A percentile compares a stretch with the other conserved stretches of the same genome.
These are phyloP conservation scores for Vigna trinervia DNA, from an alignment of 306 rosid species.

Conservation along the genomic window DNA sequence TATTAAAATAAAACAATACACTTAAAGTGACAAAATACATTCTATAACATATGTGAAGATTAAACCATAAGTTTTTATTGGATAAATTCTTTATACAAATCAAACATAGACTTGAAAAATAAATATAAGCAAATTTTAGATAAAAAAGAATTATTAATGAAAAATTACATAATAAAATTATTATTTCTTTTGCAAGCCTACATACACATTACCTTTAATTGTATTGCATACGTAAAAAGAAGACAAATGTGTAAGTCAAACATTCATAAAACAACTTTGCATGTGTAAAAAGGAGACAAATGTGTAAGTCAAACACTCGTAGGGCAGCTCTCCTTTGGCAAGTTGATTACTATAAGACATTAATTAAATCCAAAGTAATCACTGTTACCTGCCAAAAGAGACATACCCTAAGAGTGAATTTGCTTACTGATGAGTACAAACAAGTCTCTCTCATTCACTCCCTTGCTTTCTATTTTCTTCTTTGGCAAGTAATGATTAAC, in stretches of 20 bases:
- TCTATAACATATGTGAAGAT: too few relatives aligned
- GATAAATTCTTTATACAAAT: background rate
- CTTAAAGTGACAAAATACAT: too few relatives aligned
- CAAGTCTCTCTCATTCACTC: slow-evolving; percentile 16
- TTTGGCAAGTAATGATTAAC: slow-evolving; percentile 10
- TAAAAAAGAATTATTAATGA: too few relatives aligned
- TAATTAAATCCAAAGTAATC: background rate
- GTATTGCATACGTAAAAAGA: background rate
- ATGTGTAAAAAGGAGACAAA: background rate
- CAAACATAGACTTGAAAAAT: background rate
- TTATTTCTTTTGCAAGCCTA: background rate
- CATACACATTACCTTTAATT: slow-evolving; percentile 4
- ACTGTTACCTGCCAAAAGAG: slow-evolving; percentile 41
- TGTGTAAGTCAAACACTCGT: slow-evolving; percentile 45
- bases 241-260: slow-evolving; percentile 31
- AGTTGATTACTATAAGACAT: background rate
- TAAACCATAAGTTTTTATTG: too few relatives aligned
- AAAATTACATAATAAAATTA: too few relatives aligned
- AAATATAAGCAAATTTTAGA: background rate
- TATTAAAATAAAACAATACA: too few relatives aligned
- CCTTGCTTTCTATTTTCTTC: background rate
- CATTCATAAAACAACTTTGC: slow-evolving; percentile 51
- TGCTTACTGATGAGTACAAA: slow-evolving; percentile 32
- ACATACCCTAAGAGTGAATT: slow-evolving; percentile 40
- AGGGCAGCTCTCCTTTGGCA: slow-evolving; percentile 58